phyloP scores from a whole-genome alignment of 306 rosid genomes.

The Cajanus cajan region DNA sequence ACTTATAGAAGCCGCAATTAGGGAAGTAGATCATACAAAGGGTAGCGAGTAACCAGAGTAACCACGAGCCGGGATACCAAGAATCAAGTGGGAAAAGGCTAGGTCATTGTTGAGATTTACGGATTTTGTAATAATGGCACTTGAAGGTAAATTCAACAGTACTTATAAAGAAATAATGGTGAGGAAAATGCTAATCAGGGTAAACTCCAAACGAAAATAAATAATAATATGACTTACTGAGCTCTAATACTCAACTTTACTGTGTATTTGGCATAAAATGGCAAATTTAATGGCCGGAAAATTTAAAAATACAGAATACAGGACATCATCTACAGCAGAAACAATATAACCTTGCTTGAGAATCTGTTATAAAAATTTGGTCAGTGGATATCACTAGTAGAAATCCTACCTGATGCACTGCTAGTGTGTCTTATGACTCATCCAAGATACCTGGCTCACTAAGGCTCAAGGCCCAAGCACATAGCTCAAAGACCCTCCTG shows the following conservation, averaged over 20 bases:
- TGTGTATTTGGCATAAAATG: not conserved
- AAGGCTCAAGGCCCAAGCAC: too few species aligned
- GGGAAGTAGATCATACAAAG: not conserved
- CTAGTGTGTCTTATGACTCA: too few species aligned
- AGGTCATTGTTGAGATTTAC: not conserved
- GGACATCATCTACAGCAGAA: not conserved
- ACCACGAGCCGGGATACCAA: not conserved
- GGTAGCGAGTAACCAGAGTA: not conserved
- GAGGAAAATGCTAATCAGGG: conserved; percentile 11
- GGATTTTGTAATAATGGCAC: not conserved
- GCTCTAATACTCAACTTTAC: not conserved
- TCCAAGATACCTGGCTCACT: too few species aligned
- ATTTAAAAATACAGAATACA: not conserved
- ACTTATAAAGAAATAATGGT: not conserved
- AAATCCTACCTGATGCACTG: conserved; percentile 16
- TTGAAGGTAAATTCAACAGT: conserved; percentile 2
- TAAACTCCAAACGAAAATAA: not conserved
- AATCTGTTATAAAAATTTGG: not conserved
- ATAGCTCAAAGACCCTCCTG: too few species aligned
- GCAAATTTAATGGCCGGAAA: not conserved
- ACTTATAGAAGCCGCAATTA: not conserved
- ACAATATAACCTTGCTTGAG: not conserved
- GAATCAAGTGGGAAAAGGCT: not conserved
- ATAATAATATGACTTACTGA: not conserved
- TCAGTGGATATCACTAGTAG: not conserved